Conservation (phyloP, 208 protist genomes). For the Novymonas esmeraldas region DNA sequence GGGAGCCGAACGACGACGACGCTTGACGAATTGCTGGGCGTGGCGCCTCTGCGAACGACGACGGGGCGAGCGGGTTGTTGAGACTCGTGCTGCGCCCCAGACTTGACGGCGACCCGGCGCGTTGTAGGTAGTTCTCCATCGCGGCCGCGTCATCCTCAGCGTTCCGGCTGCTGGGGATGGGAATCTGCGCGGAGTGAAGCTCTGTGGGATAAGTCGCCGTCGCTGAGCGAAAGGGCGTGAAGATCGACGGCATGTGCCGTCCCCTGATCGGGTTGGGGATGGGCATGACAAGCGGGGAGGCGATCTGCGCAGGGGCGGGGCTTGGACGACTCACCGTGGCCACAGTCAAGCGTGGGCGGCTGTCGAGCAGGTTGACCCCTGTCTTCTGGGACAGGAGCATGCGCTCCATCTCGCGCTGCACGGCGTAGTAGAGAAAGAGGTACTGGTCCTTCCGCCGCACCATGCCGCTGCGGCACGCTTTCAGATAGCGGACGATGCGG, state of each 20-base stretch:
- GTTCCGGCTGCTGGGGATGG: slow-evolving; percentile 17
- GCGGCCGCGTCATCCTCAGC: slow-evolving; percentile 25
- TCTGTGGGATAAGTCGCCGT: neutral
- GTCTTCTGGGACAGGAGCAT: slow-evolving; percentile 74
- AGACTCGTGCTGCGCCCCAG: slow-evolving; percentile 10
- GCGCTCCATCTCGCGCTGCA: slow-evolving; percentile 75
- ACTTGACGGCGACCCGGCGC: slow-evolving; percentile 5
- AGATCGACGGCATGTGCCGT: slow-evolving; percentile 3
- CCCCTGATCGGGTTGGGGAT: slow-evolving; percentile 5
- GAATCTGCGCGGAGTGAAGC: slow-evolving; percentile 14
- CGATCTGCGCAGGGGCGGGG: slow-evolving; percentile 15
- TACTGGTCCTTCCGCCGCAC: slow-evolving; percentile 88
- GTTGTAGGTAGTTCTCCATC: slow-evolving; percentile 43
- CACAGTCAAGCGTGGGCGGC: slow-evolving; percentile 14
- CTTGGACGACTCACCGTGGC: neutral
- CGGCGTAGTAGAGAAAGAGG: slow-evolving; percentile 75
- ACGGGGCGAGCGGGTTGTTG: neutral
- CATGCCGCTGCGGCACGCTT: slow-evolving; percentile 80
- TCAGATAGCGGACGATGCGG: slow-evolving; percentile 65
- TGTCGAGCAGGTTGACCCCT: slow-evolving; percentile 57
- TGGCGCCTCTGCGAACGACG: neutral
- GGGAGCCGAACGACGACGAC: neutral
- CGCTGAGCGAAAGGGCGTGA: neutral
- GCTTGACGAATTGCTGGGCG: neutral
- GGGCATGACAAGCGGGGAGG: slow-evolving; percentile 25